phyloP scores from a whole-genome alignment of 805 yeast species.

The Saturnispora quitensis region DNA sequence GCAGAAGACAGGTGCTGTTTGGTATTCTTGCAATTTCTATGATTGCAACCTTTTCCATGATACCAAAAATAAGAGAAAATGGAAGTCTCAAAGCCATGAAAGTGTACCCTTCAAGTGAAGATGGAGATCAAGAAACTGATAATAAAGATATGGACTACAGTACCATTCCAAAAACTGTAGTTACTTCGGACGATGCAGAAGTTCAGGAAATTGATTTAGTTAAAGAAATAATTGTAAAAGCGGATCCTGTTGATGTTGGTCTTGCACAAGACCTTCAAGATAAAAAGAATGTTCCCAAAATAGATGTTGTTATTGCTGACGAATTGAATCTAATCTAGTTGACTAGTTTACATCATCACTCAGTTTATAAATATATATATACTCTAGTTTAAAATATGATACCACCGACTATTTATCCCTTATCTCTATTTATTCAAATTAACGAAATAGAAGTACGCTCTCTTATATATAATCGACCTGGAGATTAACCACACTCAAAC shows the following conservation, averaged over 20 bases:
- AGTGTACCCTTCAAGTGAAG: background rate
- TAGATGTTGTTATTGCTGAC: background rate
- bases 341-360: background rate
- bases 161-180: background rate
- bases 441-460: background rate
- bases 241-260: background rate
- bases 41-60: slow-evolving; percentile 9
- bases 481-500: slow-evolving; percentile 23
- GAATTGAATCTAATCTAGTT: background rate
- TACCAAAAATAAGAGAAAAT: slow-evolving; percentile 5
- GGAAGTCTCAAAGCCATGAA: background rate
- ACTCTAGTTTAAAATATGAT: background rate
- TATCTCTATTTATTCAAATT: background rate
- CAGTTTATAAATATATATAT: background rate
- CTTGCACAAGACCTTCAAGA: background rate
- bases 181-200: slow-evolving; percentile 1
- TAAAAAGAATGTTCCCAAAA: background rate
- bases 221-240: slow-evolving; percentile 4
- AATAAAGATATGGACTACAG: background rate
- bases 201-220: slow-evolving; percentile 6
- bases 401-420: background rate
- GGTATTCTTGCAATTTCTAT: background rate
- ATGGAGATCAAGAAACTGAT: background rate
- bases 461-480: background rate
- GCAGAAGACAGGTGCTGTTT: background rate